Evolutionary conservation across 495 filamentous ascomycete species (phyloP), one percentile per base, ranked within the genome.

Genomic region (Neurospora cerealis): DNA sequence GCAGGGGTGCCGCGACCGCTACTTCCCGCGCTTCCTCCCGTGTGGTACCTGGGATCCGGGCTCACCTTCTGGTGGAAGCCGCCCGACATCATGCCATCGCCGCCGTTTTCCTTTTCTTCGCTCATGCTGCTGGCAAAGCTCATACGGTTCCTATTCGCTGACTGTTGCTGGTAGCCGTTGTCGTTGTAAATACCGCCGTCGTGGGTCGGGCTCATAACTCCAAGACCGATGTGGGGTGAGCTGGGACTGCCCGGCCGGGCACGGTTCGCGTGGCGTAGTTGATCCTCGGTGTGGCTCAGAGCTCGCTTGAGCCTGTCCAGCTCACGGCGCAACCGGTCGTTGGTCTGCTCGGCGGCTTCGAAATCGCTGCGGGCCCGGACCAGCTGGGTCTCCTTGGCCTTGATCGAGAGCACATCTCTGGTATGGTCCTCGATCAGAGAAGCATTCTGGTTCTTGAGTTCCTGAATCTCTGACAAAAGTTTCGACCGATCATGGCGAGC

Each of bases 371-470:
- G 89, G 37, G 96, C 94, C 36, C 96, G 90, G 10, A 98, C 94
- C 9, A 99, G 87, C 78, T 99, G 96, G 7, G 96, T 98, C 80
- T 98, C 96, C 81, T 99, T 99, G 41, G 96, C 96, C 76, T 98
- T 98, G 82, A 98, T 95, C 76, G 93, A 93, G 28, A 99, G 87
- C 11, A 97, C 93, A 79, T 98, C 96, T 70, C 95, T 86, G 3
- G 96, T 99, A 78, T 98, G 95, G 77, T 98, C 96, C 83, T 99
- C 96, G 70, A 98, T 98, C 19, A 98, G 86, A 75, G 97, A 92
- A 19, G 96, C 96, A 77, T 99, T 98, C 78, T 97, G 92, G 75
- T 97, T 94, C 80, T 95, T 93, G 2, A 98, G 86, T 79, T 98
- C 95, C 71, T 92, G 90, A 69, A 98, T 88, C 74, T 95, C 92